Percentiles rank a stretch among this genome's conserved stretches.
These are phyloP conservation scores for Breviolum minutum DNA, from an alignment of 73 alveolate genomes.

Conservation along the genomic window DNA sequence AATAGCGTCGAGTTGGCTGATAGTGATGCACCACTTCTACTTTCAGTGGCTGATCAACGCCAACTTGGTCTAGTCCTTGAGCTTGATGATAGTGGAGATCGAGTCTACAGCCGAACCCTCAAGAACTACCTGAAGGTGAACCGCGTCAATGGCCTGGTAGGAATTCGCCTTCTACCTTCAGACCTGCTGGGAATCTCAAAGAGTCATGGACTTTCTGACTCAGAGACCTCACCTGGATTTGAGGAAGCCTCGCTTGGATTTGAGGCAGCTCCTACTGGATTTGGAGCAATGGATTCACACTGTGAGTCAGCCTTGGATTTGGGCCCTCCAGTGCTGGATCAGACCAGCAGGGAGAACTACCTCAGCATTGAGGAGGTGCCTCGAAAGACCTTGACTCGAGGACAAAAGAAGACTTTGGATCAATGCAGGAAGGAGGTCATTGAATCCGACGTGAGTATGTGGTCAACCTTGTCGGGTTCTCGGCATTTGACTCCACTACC, in stretches of 20 bases:
- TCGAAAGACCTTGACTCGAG: not conserved
- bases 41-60: not conserved
- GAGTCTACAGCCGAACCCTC: conserved; percentile 6
- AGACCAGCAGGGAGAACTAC: not conserved
- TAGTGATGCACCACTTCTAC: not conserved
- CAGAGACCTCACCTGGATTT: no score
- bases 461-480: not conserved
- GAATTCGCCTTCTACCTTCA: not conserved
- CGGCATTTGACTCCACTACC: not conserved
- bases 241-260: not conserved
- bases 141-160: not conserved
- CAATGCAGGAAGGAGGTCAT: not conserved
- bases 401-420: not conserved
- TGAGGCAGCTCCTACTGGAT: not conserved
- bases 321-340: not conserved
- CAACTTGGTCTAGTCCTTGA: not conserved
- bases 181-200: not conserved
- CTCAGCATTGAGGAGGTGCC: not conserved
- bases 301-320: not conserved
- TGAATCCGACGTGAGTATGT: not conserved
- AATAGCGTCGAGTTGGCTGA: not conserved
- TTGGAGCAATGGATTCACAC: not conserved
- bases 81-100: not conserved
- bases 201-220: no score
- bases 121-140: not conserved